Evolutionary conservation across 805 yeast species (phyloP).

Genomic region (Starmera quercuum): DNA sequence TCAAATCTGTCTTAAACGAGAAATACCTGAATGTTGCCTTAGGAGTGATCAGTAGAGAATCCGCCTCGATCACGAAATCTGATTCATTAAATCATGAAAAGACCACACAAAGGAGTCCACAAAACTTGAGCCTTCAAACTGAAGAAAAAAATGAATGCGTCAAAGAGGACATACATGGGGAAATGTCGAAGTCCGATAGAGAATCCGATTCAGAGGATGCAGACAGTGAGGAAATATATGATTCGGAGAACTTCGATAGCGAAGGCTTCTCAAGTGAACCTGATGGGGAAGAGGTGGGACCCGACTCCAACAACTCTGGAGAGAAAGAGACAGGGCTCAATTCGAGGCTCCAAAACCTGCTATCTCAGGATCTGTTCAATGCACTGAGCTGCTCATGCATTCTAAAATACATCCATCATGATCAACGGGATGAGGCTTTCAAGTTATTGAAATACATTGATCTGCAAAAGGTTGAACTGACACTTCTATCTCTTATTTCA

Average conservation of each 20-base stretch:
- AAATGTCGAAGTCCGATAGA: background rate
- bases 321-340: background rate
- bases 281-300: background rate
- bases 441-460: conserved; percentile 13
- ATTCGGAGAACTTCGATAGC: background rate
- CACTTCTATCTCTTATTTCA: conserved; percentile 19
- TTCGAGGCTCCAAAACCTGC: conserved; percentile 7
- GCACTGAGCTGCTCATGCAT: conserved; percentile 17
- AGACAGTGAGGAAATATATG: background rate
- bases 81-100: conserved; percentile 1
- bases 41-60: conserved; percentile 9
- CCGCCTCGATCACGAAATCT: conserved; percentile 2
- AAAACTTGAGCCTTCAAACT: background rate
- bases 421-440: conserved; percentile 9
- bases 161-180: conserved; percentile 4
- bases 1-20: conserved; percentile 21
- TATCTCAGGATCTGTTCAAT: conserved; percentile 18
- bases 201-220: background rate
- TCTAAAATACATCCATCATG: conserved; percentile 13
- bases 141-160: conserved; percentile 5
- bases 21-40: conserved; percentile 16
- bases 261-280: background rate
- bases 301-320: no score
- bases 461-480: conserved; percentile 12
- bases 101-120: background rate